phyloP scores from a whole-genome alignment of 768 basidiomycete genomes.

The Cystofilobasidium macerans region DNA sequence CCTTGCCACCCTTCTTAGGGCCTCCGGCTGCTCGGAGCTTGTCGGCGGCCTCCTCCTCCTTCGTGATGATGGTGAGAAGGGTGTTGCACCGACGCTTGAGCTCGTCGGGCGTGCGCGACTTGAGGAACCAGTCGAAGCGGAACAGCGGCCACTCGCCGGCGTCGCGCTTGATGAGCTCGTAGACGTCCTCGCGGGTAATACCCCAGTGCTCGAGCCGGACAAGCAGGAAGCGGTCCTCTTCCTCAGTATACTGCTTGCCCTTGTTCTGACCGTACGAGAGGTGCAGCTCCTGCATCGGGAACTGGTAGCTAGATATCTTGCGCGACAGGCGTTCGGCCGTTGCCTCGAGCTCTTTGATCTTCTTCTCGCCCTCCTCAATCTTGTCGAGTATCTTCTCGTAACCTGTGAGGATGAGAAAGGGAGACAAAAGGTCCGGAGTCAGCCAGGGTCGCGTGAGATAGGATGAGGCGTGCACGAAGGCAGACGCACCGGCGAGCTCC shows the following conservation, averaged over 20 bases:
- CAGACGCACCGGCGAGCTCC: slow-evolving; percentile 57
- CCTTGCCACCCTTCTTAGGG: slow-evolving; percentile 27
- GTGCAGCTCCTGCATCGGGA: slow-evolving; percentile 94
- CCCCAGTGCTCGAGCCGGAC: slow-evolving; percentile 83
- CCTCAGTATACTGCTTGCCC: slow-evolving; percentile 91
- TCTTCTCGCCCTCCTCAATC: slow-evolving; percentile 77
- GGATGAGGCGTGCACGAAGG: background rate
- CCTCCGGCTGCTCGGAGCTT: slow-evolving; percentile 54
- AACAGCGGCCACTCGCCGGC: slow-evolving; percentile 95
- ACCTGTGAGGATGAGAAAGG: slow-evolving; percentile 43
- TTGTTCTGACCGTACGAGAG: slow-evolving; percentile 86
- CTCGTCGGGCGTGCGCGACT: slow-evolving; percentile 81
- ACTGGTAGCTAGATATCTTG: slow-evolving; percentile 71
- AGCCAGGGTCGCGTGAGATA: background rate
- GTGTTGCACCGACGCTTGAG: slow-evolving; percentile 79
- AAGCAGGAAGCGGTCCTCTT: slow-evolving; percentile 90
- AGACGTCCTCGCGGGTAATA: slow-evolving; percentile 68
- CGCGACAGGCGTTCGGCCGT: slow-evolving; percentile 58
- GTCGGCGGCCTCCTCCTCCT: slow-evolving; percentile 56
- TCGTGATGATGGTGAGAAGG: slow-evolving; percentile 76
- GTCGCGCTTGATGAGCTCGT: slow-evolving; percentile 90
- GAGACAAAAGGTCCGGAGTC: background rate
- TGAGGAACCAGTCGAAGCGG: slow-evolving; percentile 97
- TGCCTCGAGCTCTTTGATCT: slow-evolving; percentile 64
- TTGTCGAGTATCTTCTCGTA: slow-evolving; percentile 69